Base-by-base conservation (phyloP, 169 alveolate species). In the Plasmodium billcollinsi region DNA sequence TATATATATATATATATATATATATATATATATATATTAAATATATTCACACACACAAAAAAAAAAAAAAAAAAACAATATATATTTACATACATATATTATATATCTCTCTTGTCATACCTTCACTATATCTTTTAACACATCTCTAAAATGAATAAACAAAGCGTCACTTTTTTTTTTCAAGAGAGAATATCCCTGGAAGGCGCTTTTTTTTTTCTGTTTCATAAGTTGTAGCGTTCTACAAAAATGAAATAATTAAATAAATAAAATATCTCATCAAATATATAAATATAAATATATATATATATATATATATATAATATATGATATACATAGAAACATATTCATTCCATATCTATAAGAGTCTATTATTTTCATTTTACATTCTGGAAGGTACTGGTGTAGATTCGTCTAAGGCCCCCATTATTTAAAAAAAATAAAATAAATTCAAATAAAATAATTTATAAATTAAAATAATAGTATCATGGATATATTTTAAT, bases 101-200 rank as follows among this genome's bases (percentile, higher is more conserved):
- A 7, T 18, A 21, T 26, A 15, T 26, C 14, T 20, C 49, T 59
- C 54, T 71, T 92, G 90, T 63, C 94, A 88, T 61, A 97, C 97
- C 88, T 97, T 96, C 21, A 97, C 93, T 59, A 97, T 96, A 70
- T 96, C 98, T 70, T 95, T 93, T 70, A 97, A 93, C 67, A 97
- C 96, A 52, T 96, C 98, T 75, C 98, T 95, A 92, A 97, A 98
- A 72, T 95, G 95, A 74, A 96, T 95, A 74, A 98, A 95, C 24
- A 98, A 94, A 9, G 99, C 99, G 88, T 98, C 99, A 47, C 99
- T 96, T 92, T 98, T 98, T 90, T 97, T 93, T 88, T 98, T 98
- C 45, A 98, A 94, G 54, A 98, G 94, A 26, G 97, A 97, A 78
- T 96, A 96, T 5, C 99, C 99, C 90, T 97, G 97, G 86, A 95